Evolutionary conservation across 768 basidiomycete species (phyloP), one percentile per base, ranked within the genome.

Genomic region (Hygrophorus pudorinus): DNA sequence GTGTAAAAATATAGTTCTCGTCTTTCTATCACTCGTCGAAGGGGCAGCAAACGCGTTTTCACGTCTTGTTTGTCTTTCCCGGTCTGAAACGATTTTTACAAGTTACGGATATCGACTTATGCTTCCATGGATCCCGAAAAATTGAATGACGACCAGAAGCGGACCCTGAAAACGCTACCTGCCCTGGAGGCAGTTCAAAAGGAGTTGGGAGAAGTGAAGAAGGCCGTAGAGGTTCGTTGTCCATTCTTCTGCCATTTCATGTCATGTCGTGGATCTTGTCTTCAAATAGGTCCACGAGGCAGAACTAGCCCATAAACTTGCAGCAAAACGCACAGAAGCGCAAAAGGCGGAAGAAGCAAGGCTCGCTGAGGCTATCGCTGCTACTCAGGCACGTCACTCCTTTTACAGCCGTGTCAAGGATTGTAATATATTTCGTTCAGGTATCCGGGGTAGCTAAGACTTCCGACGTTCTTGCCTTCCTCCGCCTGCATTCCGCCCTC

Each of bases 71-170:
- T 54, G 34, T 48, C 42, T 11, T 12, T 41, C 17, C 42, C 46
- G 56, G 17, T 51, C 34, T 47, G 41, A 28, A 41, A 18, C 45
- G 9, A 37, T 48, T 43, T 52, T 41, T 14, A n/a, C n/a, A 42
- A 93, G 92, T 69, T 72, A 48, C 78, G 90, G 49, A 76, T 88
- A 68, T 67, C 79, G 38, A 63, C 67, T 9, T 92, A 94, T 59
- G 75, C 82, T 24, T 54, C 76, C 2, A 81, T 74, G 14, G 78
- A 79, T 20, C 60, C 72, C 2, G 78, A 80, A 44, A 82, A 83
- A 55, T 74, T 93, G 43, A 88, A 94, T 50, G 86, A 90, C 33
- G 92, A 94, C 62, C 91, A 96, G 65, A 83, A 73, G 51, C 77
- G 80, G 28, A 69, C 74, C 2, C 54, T 92, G 42, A 83, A 77